These are phyloP conservation scores for Cyamopsis tetragonoloba DNA, from an alignment of 306 rosid genomes.

Conservation along the genomic window DNA sequence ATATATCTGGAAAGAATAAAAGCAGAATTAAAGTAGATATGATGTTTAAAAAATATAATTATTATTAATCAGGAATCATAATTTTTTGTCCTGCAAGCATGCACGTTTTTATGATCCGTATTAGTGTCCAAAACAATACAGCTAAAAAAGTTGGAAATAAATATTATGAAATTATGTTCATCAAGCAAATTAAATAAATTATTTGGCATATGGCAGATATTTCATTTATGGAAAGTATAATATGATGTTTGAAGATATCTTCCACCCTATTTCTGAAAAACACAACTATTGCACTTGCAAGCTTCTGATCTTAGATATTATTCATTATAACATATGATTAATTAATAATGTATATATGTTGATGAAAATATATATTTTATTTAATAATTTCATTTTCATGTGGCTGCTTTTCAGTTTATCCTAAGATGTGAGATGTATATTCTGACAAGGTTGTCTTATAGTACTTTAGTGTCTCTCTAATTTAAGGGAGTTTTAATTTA, in stretches of 20 bases:
- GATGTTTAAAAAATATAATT: not conserved
- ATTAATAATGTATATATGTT: not conserved
- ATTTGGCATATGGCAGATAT: not conserved
- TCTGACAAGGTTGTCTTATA: slow-evolving; percentile 4
- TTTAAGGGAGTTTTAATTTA: too few relatives aligned
- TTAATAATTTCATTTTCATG: not conserved
- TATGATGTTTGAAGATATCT: slow-evolving; percentile 13
- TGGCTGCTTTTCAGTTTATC: not conserved
- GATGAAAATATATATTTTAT: not conserved
- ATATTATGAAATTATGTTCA: slow-evolving; percentile 12
- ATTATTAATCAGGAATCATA: not conserved
- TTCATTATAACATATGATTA: not conserved
- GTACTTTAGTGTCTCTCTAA: too few relatives aligned
- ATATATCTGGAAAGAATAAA: slow-evolving; percentile 1
- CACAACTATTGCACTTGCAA: not conserved
- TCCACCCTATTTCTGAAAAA: slow-evolving; percentile 16
- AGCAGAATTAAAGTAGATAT: not conserved
- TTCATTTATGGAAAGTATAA: not conserved
- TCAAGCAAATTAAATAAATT: not conserved
- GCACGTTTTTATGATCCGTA: not conserved
- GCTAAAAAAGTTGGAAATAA: slow-evolving; percentile 14
- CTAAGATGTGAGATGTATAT: not conserved
- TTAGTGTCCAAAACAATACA: slow-evolving; percentile 30
- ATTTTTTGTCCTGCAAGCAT: not conserved
- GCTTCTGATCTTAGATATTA: not conserved